Evolutionary conservation across 176 grass and related monocot species (phyloP).

Genomic region (Oryza brachyantha): DNA sequence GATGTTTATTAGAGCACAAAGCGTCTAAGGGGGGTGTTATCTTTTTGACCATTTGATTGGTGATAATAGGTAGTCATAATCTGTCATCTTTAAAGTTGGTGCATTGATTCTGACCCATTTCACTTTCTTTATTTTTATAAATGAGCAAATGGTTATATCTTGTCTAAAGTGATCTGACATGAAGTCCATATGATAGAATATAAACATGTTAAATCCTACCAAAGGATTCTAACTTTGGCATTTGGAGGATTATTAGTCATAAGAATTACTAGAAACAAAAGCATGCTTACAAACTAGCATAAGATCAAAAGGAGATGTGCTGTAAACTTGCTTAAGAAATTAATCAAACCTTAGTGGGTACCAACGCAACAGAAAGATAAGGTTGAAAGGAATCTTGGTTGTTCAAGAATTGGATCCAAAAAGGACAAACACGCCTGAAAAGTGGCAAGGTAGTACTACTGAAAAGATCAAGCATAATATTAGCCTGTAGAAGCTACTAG

Average conservation of each 20-base stretch:
- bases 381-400: slow-evolving; percentile 34
- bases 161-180: slow-evolving; percentile 31
- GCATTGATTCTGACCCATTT: slow-evolving; percentile 29
- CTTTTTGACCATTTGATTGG: slow-evolving; percentile 35
- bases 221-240: slow-evolving; percentile 1
- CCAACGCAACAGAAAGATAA: slow-evolving; percentile 30
- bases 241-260: slow-evolving; percentile 16
- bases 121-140: slow-evolving; percentile 29
- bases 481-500: slow-evolving; percentile 22
- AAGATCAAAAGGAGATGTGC: slow-evolving; percentile 27
- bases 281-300: slow-evolving; percentile 18
- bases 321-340: slow-evolving; percentile 31
- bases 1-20: slow-evolving; percentile 23
- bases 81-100: slow-evolving; percentile 30
- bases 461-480: slow-evolving; percentile 25
- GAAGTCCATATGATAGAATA: slow-evolving; percentile 9
- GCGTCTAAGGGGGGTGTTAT: not conserved
- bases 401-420: slow-evolving; percentile 30
- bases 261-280: slow-evolving; percentile 13
- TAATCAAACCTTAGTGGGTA: slow-evolving; percentile 32
- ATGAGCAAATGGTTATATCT: slow-evolving; percentile 18
- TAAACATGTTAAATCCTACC: slow-evolving; percentile 1
- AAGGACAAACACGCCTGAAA: slow-evolving; percentile 44
- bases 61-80: slow-evolving; percentile 31
- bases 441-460: slow-evolving; percentile 27